phyloP scores from a whole-genome alignment of 495 filamentous ascomycete genomes.

The Penicillium longicatenatum region DNA sequence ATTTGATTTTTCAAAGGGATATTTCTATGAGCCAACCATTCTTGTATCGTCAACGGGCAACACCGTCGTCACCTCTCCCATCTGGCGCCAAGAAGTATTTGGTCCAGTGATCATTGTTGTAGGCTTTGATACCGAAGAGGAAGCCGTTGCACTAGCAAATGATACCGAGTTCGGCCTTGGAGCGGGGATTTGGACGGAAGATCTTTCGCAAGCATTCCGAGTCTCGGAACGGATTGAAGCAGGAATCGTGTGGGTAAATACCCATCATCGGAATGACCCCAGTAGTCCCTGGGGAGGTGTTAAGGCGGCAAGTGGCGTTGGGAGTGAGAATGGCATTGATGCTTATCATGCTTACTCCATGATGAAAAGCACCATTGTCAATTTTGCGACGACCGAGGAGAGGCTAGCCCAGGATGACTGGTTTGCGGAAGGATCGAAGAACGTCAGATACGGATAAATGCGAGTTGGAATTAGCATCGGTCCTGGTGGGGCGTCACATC shows the following conservation, averaged over 20 bases:
- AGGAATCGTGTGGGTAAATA: slow-evolving; percentile 58
- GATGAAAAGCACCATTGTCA: slow-evolving; percentile 27
- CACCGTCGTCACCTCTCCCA: slow-evolving; percentile 16
- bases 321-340: slow-evolving; percentile 32
- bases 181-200: slow-evolving; percentile 51
- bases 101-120: slow-evolving; percentile 49
- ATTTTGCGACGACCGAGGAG: slow-evolving; percentile 23
- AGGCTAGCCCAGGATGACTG: slow-evolving; percentile 25
- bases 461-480: neutral
- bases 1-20: slow-evolving; percentile 44
- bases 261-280: slow-evolving; percentile 31
- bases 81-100: slow-evolving; percentile 51
- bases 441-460: slow-evolving; percentile 24
- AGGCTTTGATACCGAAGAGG: slow-evolving; percentile 41
- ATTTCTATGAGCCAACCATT: slow-evolving; percentile 61
- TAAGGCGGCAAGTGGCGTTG: slow-evolving; percentile 26
- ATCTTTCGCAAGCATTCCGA: slow-evolving; percentile 52
- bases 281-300: slow-evolving; percentile 31
- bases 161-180: slow-evolving; percentile 45
- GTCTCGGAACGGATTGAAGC: slow-evolving; percentile 49
- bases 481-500: no score
- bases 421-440: slow-evolving; percentile 15
- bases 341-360: slow-evolving; percentile 28
- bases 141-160: slow-evolving; percentile 44
- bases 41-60: slow-evolving; percentile 27